Conservation (phyloP, 176 grass and related monocot species). For the Aegilops longissima region DNA sequence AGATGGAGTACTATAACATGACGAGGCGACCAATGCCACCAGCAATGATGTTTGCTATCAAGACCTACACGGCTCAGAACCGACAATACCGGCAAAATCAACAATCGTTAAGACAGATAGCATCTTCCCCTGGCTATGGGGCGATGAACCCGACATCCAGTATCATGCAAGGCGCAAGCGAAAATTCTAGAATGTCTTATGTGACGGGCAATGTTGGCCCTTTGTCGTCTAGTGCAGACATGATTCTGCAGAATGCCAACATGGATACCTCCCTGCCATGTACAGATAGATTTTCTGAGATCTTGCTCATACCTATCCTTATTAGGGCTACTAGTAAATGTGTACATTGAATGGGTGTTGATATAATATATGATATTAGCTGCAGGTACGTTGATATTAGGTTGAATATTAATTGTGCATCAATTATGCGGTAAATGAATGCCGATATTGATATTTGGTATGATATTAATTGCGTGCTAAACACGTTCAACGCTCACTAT, state of each 20-base stretch:
- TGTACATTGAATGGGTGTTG: not conserved
- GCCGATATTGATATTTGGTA: no score
- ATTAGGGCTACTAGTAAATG: not conserved
- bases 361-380: no score
- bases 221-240: slow-evolving; percentile 37
- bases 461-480: no score
- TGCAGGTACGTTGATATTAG: no score
- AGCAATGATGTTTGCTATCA: slow-evolving; percentile 27
- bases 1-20: slow-evolving; percentile 73
- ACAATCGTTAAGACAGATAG: slow-evolving; percentile 40
- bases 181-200: slow-evolving; percentile 50
- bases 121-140: slow-evolving; percentile 55
- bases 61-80: slow-evolving; percentile 30
- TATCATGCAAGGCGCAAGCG: slow-evolving; percentile 49
- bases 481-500: no score
- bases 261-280: slow-evolving; percentile 45
- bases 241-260: slow-evolving; percentile 50
- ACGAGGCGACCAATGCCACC: no score
- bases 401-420: no score
- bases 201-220: slow-evolving; percentile 44
- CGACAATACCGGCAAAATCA: slow-evolving; percentile 43
- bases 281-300: slow-evolving; percentile 26
- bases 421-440: no score
- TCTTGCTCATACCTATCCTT: not conserved
- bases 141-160: slow-evolving; percentile 85